A percentile compares a stretch with the other conserved stretches of the same genome.
Conservation (phyloP, 495 filamentous ascomycete species). For the Friedmanniomyces endolithicus region DNA sequence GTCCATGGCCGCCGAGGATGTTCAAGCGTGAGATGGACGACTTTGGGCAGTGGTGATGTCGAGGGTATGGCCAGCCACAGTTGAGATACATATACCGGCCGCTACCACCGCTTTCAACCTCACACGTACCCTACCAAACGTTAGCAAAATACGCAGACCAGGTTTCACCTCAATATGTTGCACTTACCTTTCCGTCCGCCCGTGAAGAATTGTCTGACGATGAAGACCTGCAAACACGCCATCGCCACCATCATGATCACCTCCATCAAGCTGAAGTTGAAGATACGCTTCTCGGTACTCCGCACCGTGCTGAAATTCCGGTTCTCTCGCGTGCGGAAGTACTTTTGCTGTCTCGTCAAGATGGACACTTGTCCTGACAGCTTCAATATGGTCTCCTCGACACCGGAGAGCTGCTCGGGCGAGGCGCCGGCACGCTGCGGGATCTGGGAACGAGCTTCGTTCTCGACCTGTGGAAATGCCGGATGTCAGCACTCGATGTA, state of each 20-base stretch:
- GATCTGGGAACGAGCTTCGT: conserved; percentile 71
- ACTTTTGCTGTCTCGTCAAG: conserved; percentile 94
- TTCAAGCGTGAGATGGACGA: too few species aligned
- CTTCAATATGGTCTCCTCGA: conserved; percentile 95
- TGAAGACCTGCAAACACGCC: conserved; percentile 93
- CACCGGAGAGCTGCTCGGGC: conserved; percentile 77
- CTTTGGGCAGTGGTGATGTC: too few species aligned
- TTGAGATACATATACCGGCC: too few species aligned
- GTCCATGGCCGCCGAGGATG: too few species aligned
- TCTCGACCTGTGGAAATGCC: conserved; percentile 61
- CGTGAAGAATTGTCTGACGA: conserved; percentile 98
- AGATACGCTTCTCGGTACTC: conserved; percentile 88
- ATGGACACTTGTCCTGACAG: conserved; percentile 89
- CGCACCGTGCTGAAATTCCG: conserved; percentile 96
- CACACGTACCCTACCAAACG: conserved; percentile 8
- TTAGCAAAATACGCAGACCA: not conserved
- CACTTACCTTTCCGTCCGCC: conserved; percentile 60
- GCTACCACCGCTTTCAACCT: not conserved
- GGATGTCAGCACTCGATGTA: not conserved
- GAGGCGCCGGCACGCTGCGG: conserved; percentile 83
- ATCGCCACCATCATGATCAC: conserved; percentile 84
- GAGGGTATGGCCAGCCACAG: too few species aligned
- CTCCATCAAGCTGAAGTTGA: conserved; percentile 95
- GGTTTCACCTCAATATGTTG: too few species aligned
- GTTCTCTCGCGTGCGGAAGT: conserved; percentile 98